Evolutionary conservation across 208 protist genomes (phyloP).

Genomic region (Polymyxa betae): DNA sequence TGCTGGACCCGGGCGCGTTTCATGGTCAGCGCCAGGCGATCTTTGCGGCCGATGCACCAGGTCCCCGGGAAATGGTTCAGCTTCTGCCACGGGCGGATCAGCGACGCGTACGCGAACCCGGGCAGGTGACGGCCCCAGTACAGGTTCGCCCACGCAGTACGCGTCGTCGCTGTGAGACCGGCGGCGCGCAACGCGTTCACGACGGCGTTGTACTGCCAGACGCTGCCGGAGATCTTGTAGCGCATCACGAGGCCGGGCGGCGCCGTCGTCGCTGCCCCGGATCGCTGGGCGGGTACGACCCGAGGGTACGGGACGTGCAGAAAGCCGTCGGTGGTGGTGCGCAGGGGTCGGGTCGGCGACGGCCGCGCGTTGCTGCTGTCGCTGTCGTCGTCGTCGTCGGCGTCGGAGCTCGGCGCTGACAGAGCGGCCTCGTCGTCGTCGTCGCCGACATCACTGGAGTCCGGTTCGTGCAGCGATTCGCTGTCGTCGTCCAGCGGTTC

Average conservation of each 20-base stretch:
- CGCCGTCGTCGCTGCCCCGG: too few species aligned
- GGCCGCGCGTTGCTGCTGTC: neutral
- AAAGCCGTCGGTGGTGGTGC: neutral
- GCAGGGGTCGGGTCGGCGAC: neutral
- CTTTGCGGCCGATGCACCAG: conserved; percentile 62
- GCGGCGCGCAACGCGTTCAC: neutral
- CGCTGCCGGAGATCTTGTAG: conserved; percentile 5
- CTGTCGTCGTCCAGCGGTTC: neutral
- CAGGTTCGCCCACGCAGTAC: neutral
- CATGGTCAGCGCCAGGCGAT: conserved; percentile 53
- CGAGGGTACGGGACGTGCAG: neutral
- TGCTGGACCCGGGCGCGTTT: neutral
- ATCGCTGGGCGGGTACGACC: neutral
- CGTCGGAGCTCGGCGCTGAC: neutral
- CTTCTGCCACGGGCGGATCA: conserved; percentile 49
- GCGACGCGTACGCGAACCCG: neutral
- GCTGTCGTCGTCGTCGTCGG: neutral
- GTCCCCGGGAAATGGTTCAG: conserved; percentile 61
- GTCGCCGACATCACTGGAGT: neutral
- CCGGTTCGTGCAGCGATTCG: neutral
- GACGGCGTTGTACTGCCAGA: conserved; percentile 54
- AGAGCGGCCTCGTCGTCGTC: neutral
- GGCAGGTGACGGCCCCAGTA: conserved; percentile 49
- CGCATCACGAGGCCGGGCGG: neutral
- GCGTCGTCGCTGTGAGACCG: neutral